These are phyloP conservation scores for Cyberlindnera subsufficiens DNA, from an alignment of 805 yeast genomes.

Conservation along the genomic window DNA sequence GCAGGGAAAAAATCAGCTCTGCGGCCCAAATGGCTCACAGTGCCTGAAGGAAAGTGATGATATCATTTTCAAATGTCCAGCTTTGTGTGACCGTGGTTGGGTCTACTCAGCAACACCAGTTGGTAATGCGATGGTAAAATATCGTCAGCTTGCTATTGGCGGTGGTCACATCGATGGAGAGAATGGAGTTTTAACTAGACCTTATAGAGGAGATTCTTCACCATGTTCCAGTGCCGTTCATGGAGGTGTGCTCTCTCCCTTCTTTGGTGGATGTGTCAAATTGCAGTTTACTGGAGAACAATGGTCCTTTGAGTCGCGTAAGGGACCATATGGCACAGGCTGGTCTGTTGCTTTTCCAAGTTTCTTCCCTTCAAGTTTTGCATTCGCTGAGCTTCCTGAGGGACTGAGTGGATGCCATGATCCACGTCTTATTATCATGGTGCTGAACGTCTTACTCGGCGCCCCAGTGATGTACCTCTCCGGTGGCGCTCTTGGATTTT, in stretches of 20 bases:
- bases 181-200: slow-evolving; percentile 36
- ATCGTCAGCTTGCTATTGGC: slow-evolving; percentile 70
- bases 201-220: slow-evolving; percentile 84
- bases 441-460: slow-evolving; percentile 57
- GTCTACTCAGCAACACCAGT: slow-evolving; percentile 70
- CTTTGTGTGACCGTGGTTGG: slow-evolving; percentile 77
- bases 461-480: slow-evolving; percentile 51
- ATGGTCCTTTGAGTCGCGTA: slow-evolving; percentile 37
- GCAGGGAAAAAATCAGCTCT: slow-evolving; percentile 69
- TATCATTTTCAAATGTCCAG: slow-evolving; percentile 73
- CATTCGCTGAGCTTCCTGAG: slow-evolving; percentile 41
- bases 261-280: slow-evolving; percentile 73
- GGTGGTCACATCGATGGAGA: slow-evolving; percentile 45
- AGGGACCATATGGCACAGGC: slow-evolving; percentile 49
- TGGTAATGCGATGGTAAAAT: slow-evolving; percentile 62
- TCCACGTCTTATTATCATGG: slow-evolving; percentile 52
- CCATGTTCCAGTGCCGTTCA: slow-evolving; percentile 90
- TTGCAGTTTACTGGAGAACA: slow-evolving; percentile 52
- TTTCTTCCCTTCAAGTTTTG: slow-evolving; percentile 70
- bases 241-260: slow-evolving; percentile 70
- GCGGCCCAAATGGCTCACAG: slow-evolving; percentile 65
- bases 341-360: slow-evolving; percentile 52
- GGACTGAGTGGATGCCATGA: slow-evolving; percentile 57
- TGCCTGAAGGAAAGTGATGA: slow-evolving; percentile 47
- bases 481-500: slow-evolving; percentile 44